phyloP scores from a whole-genome alignment of 371 early-diverging fungal species.

The Apophysomyces sp. region DNA sequence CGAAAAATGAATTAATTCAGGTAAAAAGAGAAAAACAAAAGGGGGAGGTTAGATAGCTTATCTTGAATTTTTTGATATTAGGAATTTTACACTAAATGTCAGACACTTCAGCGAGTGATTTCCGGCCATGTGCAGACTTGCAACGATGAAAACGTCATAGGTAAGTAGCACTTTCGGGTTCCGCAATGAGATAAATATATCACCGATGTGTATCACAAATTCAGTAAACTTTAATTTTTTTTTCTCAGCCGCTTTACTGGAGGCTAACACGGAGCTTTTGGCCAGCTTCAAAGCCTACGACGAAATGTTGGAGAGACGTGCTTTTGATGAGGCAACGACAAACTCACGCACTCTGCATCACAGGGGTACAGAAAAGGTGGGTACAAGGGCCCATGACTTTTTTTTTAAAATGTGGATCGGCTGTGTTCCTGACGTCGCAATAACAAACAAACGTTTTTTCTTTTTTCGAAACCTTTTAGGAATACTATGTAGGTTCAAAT shows the following conservation, averaged over 20 bases:
- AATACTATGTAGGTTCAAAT: not conserved
- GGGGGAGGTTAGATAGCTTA: not conserved
- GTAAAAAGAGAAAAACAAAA: slow-evolving; percentile 8
- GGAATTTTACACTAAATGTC: slow-evolving; percentile 48
- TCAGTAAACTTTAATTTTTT: not conserved
- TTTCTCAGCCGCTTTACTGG: slow-evolving; percentile 35
- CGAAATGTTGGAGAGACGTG: slow-evolving; percentile 47
- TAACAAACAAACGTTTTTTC: not conserved
- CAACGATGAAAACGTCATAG: slow-evolving; percentile 39
- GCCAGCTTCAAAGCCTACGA: slow-evolving; percentile 49
- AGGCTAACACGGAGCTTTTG: slow-evolving; percentile 44
- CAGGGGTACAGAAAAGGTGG: slow-evolving; percentile 22
- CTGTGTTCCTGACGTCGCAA: not conserved
- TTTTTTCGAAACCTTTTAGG: not conserved
- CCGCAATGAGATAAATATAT: slow-evolving; percentile 3
- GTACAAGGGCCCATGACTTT: slow-evolving; percentile 2
- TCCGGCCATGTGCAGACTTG: slow-evolving; percentile 33
- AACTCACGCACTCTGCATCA: slow-evolving; percentile 34
- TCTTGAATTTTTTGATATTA: slow-evolving; percentile 7
- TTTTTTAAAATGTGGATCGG: not conserved
- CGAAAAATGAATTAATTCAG: slow-evolving; percentile 42
- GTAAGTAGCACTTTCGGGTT: slow-evolving; percentile 19
- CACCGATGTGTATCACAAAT: slow-evolving; percentile 5
- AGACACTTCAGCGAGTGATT: slow-evolving; percentile 31
- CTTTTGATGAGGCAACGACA: slow-evolving; percentile 33